phyloP scores from a whole-genome alignment of 192 early-diverging fungal genomes.

The Coemansia sp. region DNA sequence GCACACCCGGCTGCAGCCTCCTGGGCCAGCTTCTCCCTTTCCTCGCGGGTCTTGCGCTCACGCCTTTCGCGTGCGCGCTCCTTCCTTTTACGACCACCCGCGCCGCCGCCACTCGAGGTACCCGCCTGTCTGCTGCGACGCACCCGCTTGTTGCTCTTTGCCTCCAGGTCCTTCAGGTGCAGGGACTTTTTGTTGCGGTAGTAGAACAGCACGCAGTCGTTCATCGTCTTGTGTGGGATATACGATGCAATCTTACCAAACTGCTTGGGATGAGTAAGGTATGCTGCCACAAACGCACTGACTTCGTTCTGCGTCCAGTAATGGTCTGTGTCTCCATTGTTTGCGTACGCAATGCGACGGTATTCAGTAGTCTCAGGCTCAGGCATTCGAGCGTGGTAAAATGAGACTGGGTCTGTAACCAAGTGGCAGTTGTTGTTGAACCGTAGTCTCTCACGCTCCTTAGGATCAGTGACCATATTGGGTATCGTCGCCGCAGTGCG shows the following conservation, averaged over 20 bases:
- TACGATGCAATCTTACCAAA: constrained; percentile 72
- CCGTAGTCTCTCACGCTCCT: constrained; percentile 56
- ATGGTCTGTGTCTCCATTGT: constrained; percentile 60
- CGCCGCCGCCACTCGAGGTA: constrained; percentile 5
- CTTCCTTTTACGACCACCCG: constrained; percentile 51
- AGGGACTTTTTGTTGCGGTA: constrained; percentile 79
- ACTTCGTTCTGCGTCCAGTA: constrained; percentile 70
- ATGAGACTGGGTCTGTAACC: constrained; percentile 61
- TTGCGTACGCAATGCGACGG: constrained; percentile 34
- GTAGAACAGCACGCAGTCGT: constrained; percentile 76
- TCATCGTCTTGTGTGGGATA: constrained; percentile 65
- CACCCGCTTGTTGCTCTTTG: constrained; percentile 30
- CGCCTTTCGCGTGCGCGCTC: constrained; percentile 42
- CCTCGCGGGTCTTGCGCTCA: constrained; percentile 36
- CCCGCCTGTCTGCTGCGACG: constrained; percentile 55
- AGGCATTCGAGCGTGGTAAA: constrained; percentile 62
- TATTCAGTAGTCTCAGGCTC: constrained; percentile 14
- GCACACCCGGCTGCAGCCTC: constrained; percentile 38
- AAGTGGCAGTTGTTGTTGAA: constrained; percentile 65
- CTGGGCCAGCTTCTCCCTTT: constrained; percentile 31
- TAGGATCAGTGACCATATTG: constrained; percentile 67
- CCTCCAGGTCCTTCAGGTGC: constrained; percentile 67
- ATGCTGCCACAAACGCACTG: constrained; percentile 66
- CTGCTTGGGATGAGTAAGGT: constrained; percentile 72
- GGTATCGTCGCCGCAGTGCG: constrained; percentile 75